These are phyloP conservation scores for Tothia fuscella DNA, from an alignment of 2,329 filamentous ascomycete genomes.

Conservation along the genomic window DNA sequence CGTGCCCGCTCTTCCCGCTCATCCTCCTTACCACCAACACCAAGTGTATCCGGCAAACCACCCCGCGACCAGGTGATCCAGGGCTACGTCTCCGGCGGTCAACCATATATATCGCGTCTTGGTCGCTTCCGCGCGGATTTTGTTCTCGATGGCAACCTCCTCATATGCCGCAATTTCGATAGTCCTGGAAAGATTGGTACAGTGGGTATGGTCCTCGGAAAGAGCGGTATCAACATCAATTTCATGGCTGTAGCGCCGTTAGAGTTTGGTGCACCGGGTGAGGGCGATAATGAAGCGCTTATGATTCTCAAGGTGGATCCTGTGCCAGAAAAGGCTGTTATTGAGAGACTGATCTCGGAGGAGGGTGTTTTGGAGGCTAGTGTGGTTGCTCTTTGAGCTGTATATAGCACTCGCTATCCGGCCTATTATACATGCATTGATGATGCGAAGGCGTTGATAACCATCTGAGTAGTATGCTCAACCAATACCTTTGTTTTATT, in stretches of 20 bases:
- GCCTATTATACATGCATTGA: too few relatives aligned
- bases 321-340: slow-evolving; percentile 45
- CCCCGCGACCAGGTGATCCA: slow-evolving; percentile 42
- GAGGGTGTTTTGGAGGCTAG: slow-evolving; percentile 41
- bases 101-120: slow-evolving; percentile 58
- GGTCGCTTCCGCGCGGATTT: slow-evolving; percentile 66
- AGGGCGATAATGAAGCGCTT: slow-evolving; percentile 47
- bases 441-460: too few relatives aligned
- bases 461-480: too few relatives aligned
- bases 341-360: slow-evolving; percentile 35
- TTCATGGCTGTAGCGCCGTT: slow-evolving; percentile 65
- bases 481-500: too few relatives aligned
- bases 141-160: slow-evolving; percentile 56
- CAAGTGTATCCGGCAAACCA: slow-evolving; percentile 8
- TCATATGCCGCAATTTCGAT: slow-evolving; percentile 76
- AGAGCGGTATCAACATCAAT: slow-evolving; percentile 61
- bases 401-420: too few relatives aligned
- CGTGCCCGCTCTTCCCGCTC: slow-evolving; percentile 38
- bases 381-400: slow-evolving; percentile 32
- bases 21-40: slow-evolving; percentile 19
- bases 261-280: slow-evolving; percentile 23
- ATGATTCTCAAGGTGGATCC: slow-evolving; percentile 72
- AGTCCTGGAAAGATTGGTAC: slow-evolving; percentile 71
- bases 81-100: slow-evolving; percentile 54
- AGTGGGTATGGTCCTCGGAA: slow-evolving; percentile 59